These are phyloP conservation scores for Tetrapisispora pingtungensis DNA, from an alignment of 805 yeast genomes.

Conservation along the genomic window DNA sequence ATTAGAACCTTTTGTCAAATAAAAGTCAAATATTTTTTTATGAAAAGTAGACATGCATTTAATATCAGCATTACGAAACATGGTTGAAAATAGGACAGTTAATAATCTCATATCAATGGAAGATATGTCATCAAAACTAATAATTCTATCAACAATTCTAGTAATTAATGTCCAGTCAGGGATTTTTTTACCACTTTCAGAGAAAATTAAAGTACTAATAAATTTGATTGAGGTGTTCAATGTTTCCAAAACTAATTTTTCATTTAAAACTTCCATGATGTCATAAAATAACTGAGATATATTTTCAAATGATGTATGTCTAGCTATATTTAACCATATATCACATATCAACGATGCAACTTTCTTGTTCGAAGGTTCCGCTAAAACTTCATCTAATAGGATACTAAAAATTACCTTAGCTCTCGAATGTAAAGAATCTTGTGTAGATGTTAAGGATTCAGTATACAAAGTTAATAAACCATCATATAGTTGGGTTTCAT, in stretches of 20 bases:
- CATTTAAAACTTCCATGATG: conserved; percentile 18
- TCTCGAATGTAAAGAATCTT: conserved; percentile 66
- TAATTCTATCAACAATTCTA: conserved; percentile 8
- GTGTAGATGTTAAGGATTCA: conserved; percentile 66
- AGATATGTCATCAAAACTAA: conserved; percentile 4
- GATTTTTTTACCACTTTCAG: conserved; percentile 62
- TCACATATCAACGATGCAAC: conserved; percentile 44
- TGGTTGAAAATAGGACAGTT: conserved; percentile 38
- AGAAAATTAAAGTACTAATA: conserved; percentile 42
- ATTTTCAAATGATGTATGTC: conserved; percentile 42
- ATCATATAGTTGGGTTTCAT: conserved; percentile 39
- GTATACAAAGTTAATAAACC: conserved; percentile 55
- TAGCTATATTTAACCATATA: conserved; percentile 42
- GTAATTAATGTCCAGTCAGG: conserved; percentile 37
- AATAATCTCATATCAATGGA: conserved; percentile 21
- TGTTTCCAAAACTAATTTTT: conserved; percentile 7
- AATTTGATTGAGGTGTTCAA: conserved; percentile 32
- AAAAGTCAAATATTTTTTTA: conserved; percentile 33
- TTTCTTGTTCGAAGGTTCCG: conserved; percentile 3
- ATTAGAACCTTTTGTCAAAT: conserved; percentile 32
- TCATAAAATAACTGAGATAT: conserved; percentile 37
- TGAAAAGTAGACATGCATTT: conserved; percentile 40
- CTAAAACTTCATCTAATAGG: conserved; percentile 30
- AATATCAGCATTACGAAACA: conserved; percentile 48
- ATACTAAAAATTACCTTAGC: conserved; percentile 40